These are phyloP conservation scores for Glycine latifolia DNA, from an alignment of 306 rosid species.

Conservation along the genomic window DNA sequence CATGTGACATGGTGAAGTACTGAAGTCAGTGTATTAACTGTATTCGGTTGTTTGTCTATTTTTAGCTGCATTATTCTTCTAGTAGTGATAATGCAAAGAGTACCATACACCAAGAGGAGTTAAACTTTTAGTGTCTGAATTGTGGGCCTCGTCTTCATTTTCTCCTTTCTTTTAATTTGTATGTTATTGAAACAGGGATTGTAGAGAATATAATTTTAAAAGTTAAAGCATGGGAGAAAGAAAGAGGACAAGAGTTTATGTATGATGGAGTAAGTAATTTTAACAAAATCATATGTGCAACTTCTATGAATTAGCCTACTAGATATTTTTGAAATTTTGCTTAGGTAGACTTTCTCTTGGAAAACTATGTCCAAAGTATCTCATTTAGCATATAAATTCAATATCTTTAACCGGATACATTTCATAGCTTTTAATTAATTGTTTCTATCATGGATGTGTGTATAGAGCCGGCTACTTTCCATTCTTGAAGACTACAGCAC, in stretches of 20 bases:
- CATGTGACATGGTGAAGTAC: neutral
- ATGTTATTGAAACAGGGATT: conserved; percentile 58
- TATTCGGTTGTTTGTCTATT: neutral
- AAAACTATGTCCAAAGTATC: conserved; percentile 1
- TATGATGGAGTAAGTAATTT: conserved; percentile 70
- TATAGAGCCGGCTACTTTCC: conserved; percentile 62
- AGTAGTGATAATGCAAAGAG: neutral
- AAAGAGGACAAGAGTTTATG: conserved; percentile 63
- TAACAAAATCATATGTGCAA: conserved; percentile 14
- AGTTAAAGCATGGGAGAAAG: conserved; percentile 75
- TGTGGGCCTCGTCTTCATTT: neutral
- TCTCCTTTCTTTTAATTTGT: conserved; percentile 2
- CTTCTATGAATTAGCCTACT: neutral
- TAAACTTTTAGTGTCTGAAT: conserved; percentile 9
- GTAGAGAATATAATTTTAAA: conserved; percentile 69
- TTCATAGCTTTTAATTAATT: neutral
- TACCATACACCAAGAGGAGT: conserved; percentile 3
- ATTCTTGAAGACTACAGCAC: conserved; percentile 67
- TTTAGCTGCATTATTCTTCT: neutral
- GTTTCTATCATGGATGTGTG: conserved; percentile 28
- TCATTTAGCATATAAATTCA: neutral
- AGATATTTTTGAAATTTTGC: neutral
- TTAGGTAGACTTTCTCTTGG: neutral
- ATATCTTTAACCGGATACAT: conserved; percentile 12
- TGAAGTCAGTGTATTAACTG: neutral